Evolutionary conservation across 108 stramenopile genomes (phyloP).

Genomic region (Pseudonitzschia multistriata): DNA sequence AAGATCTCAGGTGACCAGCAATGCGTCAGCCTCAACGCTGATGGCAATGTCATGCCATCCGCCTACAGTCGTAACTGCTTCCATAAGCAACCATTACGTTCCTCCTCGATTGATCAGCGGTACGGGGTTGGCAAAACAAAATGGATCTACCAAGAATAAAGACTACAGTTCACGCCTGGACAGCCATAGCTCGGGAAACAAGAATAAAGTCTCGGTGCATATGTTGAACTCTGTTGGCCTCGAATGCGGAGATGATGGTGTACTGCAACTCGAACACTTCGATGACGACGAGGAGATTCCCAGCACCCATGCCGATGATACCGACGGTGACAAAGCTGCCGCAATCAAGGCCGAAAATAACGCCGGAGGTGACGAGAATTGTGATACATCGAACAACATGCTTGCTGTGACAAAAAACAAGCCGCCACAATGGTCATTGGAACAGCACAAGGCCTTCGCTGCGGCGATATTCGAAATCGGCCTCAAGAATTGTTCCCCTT

Average conservation of each 20-base stretch:
- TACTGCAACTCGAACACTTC: neutral
- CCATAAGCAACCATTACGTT: conserved; percentile 14
- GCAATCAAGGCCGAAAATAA: neutral
- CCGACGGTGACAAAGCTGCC: neutral
- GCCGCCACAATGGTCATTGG: conserved; percentile 23
- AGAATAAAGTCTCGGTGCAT: conserved; percentile 6
- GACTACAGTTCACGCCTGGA: neutral
- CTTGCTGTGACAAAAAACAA: neutral
- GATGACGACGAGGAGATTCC: neutral
- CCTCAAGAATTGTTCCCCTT: conserved; percentile 44
- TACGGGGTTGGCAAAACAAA: neutral
- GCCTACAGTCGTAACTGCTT: conserved; percentile 2
- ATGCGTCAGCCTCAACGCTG: neutral
- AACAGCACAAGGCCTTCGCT: conserved; percentile 46
- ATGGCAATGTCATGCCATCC: neutral
- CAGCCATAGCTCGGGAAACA: neutral
- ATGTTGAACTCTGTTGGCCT: conserved; percentile 4
- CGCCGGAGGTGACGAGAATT: neutral
- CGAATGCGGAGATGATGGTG: conserved; percentile 5
- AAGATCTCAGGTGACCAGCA: neutral
- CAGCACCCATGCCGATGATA: neutral
- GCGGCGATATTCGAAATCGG: conserved; percentile 48
- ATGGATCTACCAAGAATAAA: conserved; percentile 2
- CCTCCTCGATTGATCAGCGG: conserved; percentile 8
- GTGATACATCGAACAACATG: neutral